Conservation (phyloP, 768 basidiomycete genomes). For the Chalciporus sphaerocephalus region DNA sequence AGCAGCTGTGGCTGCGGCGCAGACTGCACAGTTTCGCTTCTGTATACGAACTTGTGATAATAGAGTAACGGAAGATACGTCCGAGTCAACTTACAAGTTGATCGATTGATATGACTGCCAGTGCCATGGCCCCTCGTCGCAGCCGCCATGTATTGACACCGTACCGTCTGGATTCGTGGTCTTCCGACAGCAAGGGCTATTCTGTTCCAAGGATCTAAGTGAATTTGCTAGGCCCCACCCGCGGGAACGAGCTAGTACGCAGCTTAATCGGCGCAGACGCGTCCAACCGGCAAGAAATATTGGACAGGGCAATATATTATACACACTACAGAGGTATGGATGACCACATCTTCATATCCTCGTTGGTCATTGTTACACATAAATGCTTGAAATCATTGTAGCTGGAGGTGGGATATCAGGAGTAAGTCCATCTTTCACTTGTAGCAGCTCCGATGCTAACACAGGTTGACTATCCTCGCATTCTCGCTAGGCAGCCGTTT, state of each 20-base stretch:
- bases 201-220: no score
- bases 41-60: no score
- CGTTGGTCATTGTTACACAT: background rate
- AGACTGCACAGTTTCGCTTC: background rate
- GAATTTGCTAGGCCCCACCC: background rate
- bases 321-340: background rate
- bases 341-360: background rate
- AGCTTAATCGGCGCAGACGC: slow-evolving; percentile 16
- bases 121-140: no score
- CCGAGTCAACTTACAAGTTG: no score
- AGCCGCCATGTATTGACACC: no score
- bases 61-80: no score
- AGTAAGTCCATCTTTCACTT: slow-evolving; percentile 12
- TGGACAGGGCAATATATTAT: background rate
- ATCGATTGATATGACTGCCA: no score
- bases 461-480: background rate
- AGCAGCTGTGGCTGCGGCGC: background rate
- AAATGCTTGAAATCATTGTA: slow-evolving; percentile 26
- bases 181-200: no score
- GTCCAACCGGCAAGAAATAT: slow-evolving; percentile 14
- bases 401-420: slow-evolving; percentile 29
- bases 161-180: no score
- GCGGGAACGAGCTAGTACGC: background rate
- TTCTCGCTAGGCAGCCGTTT: slow-evolving; percentile 14
- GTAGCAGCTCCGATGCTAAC: background rate